Base-by-base conservation (phyloP, 2,329 filamentous ascomycete genomes). In the Bipolaris victoriae region DNA sequence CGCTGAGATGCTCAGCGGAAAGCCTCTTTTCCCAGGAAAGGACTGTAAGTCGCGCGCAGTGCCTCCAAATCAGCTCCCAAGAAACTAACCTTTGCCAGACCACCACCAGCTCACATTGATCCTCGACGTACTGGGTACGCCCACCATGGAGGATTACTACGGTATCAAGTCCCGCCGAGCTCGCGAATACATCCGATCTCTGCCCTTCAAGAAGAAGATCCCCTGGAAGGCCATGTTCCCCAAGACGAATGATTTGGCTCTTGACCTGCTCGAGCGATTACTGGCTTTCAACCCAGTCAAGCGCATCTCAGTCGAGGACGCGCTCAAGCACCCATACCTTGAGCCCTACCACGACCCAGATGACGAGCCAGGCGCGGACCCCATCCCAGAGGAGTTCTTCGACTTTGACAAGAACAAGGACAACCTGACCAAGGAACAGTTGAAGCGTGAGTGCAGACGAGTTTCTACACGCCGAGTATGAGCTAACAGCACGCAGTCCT, bases 341-440 rank as follows among this genome's bases (percentile, higher is more conserved):
- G 95, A 99, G 82, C 95, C 95, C 5, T 99, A 99, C 80, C 95
- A 99, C 78, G 95, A 99, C 77, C 95, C 95, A 6, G 95, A 98
- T 75, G 95, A 99, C 76, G 95, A 99, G 84, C 95, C 95, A 48
- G 97, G 92, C 11, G 95, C 95, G 16, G 91, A 93, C 41, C 93
- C 95, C 20, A 99, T 99, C 72, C 95, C 95, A 20, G 94, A 98
- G 78, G 94, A 97, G 77, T 99, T 99, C 84, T 99, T 99, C 77
- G 95, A 99, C 80, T 99, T 99, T 78, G 95, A 99, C 81, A 97
- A 97, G 86, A 96, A 98, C 84, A 99, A 99, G 87, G 95, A 99
- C 78, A 95, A 90, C 72, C 81, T 99, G 74, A 97, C 90, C 83
- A 99, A 99, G 82, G 95, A 99, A 81, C 92, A 99, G 80, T 80